These are phyloP conservation scores for Kurtzmaniella cleridarum DNA, from an alignment of 805 yeast genomes.

Conservation along the genomic window DNA sequence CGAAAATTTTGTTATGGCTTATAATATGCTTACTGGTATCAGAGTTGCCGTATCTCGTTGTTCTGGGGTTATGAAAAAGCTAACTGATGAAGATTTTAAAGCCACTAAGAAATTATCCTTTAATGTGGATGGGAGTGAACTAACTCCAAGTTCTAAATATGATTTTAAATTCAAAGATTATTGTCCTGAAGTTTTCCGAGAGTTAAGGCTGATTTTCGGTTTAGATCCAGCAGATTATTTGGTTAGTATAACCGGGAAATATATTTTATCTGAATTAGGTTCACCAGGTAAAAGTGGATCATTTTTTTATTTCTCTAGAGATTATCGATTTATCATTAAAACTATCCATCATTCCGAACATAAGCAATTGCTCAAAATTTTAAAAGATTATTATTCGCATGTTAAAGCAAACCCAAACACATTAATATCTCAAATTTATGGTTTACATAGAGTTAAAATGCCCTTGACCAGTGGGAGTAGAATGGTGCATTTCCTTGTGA, in stretches of 20 bases:
- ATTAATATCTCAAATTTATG: slow-evolving; percentile 90
- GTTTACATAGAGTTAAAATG: slow-evolving; percentile 88
- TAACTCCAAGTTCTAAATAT: slow-evolving; percentile 89
- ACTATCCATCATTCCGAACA: slow-evolving; percentile 95
- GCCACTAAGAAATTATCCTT: slow-evolving; percentile 77
- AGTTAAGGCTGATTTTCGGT: slow-evolving; percentile 71
- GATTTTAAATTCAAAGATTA: slow-evolving; percentile 97
- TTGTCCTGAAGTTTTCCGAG: slow-evolving; percentile 90
- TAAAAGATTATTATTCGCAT: slow-evolving; percentile 75
- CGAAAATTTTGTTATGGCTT: slow-evolving; percentile 87
- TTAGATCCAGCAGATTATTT: slow-evolving; percentile 95
- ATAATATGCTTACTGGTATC: slow-evolving; percentile 95
- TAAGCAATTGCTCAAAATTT: slow-evolving; percentile 65
- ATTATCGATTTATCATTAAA: slow-evolving; percentile 89
- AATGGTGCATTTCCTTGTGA: slow-evolving; percentile 87
- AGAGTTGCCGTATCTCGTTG: slow-evolving; percentile 91
- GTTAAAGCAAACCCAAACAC: slow-evolving; percentile 84
- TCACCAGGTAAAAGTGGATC: slow-evolving; percentile 98
- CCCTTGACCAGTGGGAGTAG: slow-evolving; percentile 56
- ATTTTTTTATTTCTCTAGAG: slow-evolving; percentile 90
- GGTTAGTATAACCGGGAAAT: slow-evolving; percentile 87
- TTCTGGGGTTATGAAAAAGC: slow-evolving; percentile 74
- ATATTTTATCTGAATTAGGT: slow-evolving; percentile 83
- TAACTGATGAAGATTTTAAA: slow-evolving; percentile 66
- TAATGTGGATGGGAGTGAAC: slow-evolving; percentile 79